phyloP scores from a whole-genome alignment of 257 asterid species.

The Petrea volubilis region DNA sequence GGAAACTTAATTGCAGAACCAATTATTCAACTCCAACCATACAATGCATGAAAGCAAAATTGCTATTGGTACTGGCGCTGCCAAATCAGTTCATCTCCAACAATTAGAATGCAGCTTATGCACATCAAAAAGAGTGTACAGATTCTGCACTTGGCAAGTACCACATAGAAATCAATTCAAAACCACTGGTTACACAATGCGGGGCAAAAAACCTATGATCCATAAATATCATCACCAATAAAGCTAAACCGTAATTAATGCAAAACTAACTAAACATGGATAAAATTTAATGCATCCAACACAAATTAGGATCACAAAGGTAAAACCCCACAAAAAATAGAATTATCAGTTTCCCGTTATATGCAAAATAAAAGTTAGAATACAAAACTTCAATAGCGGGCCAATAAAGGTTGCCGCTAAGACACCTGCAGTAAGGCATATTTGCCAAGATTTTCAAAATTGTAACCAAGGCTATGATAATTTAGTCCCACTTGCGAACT shows the following conservation, averaged over 20 bases:
- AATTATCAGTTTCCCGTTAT: neutral
- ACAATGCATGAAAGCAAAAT: neutral
- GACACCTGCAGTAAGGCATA: conserved; percentile 19
- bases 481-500: conserved; percentile 1
- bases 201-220: neutral
- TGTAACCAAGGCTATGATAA: neutral
- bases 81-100: conserved; percentile 6
- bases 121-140: neutral
- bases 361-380: neutral
- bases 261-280: neutral
- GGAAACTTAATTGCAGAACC: conserved; percentile 12
- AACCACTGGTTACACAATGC: neutral
- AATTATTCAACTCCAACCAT: neutral
- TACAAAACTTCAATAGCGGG: neutral
- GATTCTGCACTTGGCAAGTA: conserved; percentile 9
- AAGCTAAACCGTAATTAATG: neutral
- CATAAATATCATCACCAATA: neutral
- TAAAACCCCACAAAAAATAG: neutral
- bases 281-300: neutral
- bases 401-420: neutral
- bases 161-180: conserved; percentile 13
- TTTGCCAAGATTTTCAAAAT: conserved; percentile 6
- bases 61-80: neutral
- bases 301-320: conserved; percentile 8
- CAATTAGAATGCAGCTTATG: conserved; percentile 7